phyloP scores from a whole-genome alignment of 176 grass and related monocot genomes.

The Musa itinerans region DNA sequence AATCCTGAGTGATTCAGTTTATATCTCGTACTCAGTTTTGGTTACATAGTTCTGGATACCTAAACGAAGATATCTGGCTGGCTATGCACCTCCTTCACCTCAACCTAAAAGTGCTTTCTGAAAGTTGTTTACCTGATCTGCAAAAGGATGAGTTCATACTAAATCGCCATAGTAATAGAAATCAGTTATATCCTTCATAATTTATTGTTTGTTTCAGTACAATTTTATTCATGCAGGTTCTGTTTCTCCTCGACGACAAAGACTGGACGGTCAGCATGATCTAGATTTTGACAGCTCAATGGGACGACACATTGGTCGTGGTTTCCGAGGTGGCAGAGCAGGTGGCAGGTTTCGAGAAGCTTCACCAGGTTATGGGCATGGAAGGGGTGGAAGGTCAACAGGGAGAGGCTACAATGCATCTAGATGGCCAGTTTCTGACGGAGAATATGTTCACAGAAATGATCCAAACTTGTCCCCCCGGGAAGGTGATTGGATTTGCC shows the following conservation, averaged over 20 bases:
- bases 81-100: too few species aligned
- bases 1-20: too few species aligned
- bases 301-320: constrained; percentile 40
- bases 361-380: background rate
- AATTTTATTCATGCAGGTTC: constrained; percentile 52
- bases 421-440: constrained; percentile 44
- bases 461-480: constrained; percentile 96
- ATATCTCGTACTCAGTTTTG: too few species aligned
- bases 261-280: constrained; percentile 25
- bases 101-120: background rate
- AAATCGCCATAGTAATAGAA: background rate
- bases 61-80: too few species aligned
- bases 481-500: constrained; percentile 99
- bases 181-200: too few species aligned
- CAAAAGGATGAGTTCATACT: constrained; percentile 15
- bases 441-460: constrained; percentile 86
- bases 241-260: constrained; percentile 36
- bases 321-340: constrained; percentile 60
- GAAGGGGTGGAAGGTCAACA: too few species aligned
- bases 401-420: constrained; percentile 20
- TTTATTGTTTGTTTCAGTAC: constrained; percentile 48
- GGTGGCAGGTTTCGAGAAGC: constrained; percentile 53
- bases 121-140: background rate
- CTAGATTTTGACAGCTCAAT: constrained; percentile 38
- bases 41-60: too few species aligned